Evolutionary conservation across 176 grass and related monocot genomes (phyloP).

Genomic region (Avena insularis): DNA sequence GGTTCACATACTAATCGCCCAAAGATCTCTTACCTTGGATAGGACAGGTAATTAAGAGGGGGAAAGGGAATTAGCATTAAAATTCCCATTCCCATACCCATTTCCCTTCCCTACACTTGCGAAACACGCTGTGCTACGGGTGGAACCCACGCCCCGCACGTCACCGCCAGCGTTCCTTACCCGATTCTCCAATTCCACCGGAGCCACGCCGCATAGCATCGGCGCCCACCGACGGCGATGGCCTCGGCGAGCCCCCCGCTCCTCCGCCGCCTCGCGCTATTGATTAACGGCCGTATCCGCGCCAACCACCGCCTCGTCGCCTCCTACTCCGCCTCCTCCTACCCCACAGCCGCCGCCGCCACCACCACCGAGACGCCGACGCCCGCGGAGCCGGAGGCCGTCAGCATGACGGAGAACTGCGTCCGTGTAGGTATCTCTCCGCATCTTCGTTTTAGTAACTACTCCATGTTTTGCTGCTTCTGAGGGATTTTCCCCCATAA

Average conservation of each 20-base stretch:
- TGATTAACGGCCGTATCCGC: slow-evolving; percentile 32
- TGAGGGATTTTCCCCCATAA: neutral
- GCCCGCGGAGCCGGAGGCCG: slow-evolving; percentile 26
- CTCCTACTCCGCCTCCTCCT: slow-evolving; percentile 35
- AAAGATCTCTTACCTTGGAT: no score
- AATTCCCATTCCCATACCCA: no score
- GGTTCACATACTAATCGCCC: no score
- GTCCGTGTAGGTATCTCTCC: slow-evolving; percentile 30
- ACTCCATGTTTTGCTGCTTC: neutral
- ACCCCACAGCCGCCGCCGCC: neutral
- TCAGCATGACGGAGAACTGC: slow-evolving; percentile 53
- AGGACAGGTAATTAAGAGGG: no score
- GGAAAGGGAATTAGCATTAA: no score
- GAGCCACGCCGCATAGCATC: neutral
- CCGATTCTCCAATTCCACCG: neutral
- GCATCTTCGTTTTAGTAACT: neutral
- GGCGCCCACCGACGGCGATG: slow-evolving; percentile 1
- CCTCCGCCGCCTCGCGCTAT: slow-evolving; percentile 34
- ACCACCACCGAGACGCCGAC: neutral
- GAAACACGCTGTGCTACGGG: neutral
- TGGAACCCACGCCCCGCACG: neutral
- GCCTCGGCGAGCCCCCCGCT: slow-evolving; percentile 31
- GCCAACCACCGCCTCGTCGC: slow-evolving; percentile 40
- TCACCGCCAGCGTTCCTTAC: neutral
- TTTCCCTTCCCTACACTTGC: no score